phyloP scores from a whole-genome alignment of 2,329 filamentous ascomycete species.

The Calonectria pseudoreteaudii region DNA sequence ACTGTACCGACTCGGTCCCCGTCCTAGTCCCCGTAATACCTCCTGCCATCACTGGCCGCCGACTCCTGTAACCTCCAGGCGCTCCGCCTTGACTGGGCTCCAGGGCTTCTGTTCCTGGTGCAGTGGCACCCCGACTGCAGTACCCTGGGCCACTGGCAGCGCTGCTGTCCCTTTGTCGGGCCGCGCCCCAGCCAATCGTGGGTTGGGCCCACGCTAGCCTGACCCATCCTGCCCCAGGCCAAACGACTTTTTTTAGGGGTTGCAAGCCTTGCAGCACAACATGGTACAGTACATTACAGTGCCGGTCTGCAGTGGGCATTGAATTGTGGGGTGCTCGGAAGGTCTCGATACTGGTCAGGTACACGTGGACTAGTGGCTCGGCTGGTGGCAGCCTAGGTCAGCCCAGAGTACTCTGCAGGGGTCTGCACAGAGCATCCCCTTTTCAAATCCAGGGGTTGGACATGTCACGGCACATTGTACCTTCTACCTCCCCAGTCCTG shows the following conservation, averaged over 20 bases:
- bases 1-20: constrained; percentile 3
- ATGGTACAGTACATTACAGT: constrained; percentile 17
- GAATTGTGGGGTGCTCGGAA: constrained; percentile 23
- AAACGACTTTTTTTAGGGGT: constrained; percentile 42
- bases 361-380: constrained; percentile 18
- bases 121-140: constrained; percentile 21
- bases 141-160: constrained; percentile 12
- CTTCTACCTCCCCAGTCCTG: constrained; percentile 9
- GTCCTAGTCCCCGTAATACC: constrained; percentile 9
- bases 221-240: constrained; percentile 21
- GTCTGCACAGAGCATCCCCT: constrained; percentile 27
- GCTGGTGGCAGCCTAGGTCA: constrained; percentile 7
- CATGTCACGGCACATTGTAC: constrained; percentile 19
- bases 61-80: constrained; percentile 27
- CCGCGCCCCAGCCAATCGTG: constrained; percentile 34
- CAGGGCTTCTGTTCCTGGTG: constrained; percentile 28
- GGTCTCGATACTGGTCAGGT: constrained; percentile 17
- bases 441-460: constrained; percentile 38
- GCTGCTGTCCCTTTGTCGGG: constrained; percentile 22
- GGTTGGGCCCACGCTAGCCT: constrained; percentile 18
- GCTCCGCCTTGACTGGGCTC: constrained; percentile 22
- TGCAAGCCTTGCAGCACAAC: constrained; percentile 28
- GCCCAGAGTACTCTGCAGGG: constrained; percentile 29
- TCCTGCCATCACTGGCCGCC: constrained; percentile 20
- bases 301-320: constrained; percentile 29